Conservation (phyloP, 2,329 filamentous ascomycete species). For the Trichoderma sp. region DNA sequence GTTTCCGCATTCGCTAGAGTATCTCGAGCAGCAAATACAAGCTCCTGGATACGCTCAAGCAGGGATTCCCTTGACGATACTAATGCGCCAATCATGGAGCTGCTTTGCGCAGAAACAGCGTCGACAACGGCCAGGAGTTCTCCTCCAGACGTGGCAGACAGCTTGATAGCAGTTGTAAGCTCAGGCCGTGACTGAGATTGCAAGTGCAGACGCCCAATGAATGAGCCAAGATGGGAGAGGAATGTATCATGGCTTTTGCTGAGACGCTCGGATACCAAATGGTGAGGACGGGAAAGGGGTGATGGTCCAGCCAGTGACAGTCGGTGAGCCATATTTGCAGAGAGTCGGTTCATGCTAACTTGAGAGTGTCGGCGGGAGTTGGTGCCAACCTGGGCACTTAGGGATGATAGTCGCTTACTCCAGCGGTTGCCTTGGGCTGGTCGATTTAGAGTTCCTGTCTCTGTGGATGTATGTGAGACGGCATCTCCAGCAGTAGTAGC, state of each 20-base stretch:
- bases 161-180: conserved; percentile 77
- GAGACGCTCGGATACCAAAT: conserved; percentile 81
- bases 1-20: conserved; percentile 69
- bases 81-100: conserved; percentile 65
- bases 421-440: conserved; percentile 39
- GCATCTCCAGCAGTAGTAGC: conserved; percentile 34
- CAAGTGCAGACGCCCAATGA: conserved; percentile 85
- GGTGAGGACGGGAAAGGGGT: conserved; percentile 62
- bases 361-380: conserved; percentile 41
- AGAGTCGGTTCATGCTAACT: conserved; percentile 46
- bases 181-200: conserved; percentile 90
- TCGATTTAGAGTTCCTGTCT: conserved; percentile 14
- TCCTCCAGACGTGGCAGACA: conserved; percentile 79
- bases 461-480: conserved; percentile 29
- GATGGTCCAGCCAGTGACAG: conserved; percentile 72
- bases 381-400: conserved; percentile 38
- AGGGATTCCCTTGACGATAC: conserved; percentile 71
- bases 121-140: conserved; percentile 79
- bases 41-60: conserved; percentile 75
- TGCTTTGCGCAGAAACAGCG: conserved; percentile 76
- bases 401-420: conserved; percentile 51
- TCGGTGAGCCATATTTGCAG: conserved; percentile 66
- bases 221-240: conserved; percentile 85
- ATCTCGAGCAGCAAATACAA: conserved; percentile 79
- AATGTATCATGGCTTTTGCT: conserved; percentile 83